Conservation (phyloP, 78 protist genomes). For the Guillardia theta region DNA sequence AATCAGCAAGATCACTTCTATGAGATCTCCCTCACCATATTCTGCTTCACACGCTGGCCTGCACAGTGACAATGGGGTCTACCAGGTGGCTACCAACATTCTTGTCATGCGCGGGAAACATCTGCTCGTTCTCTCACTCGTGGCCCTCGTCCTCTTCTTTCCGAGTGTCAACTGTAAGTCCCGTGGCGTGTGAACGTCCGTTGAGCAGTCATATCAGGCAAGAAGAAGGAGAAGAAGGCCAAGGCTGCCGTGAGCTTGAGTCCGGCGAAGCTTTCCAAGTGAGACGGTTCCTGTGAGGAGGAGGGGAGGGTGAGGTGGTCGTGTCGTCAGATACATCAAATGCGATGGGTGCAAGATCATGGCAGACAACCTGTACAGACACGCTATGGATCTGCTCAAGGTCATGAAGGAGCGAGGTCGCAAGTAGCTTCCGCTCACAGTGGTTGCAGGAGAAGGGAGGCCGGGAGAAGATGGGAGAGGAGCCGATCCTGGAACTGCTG, state of each 20-base stretch:
- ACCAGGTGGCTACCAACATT: no score
- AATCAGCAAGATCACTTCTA: no score
- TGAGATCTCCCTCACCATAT: no score
- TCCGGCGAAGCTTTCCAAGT: neutral
- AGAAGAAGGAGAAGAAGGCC: neutral
- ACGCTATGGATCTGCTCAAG: neutral
- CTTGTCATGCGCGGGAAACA: no score
- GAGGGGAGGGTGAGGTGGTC: neutral
- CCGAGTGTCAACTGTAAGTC: no score
- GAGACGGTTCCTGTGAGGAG: neutral
- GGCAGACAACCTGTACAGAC: neutral
- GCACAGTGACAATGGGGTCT: no score
- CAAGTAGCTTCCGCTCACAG: no score
- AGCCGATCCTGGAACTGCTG: constrained; percentile 14
- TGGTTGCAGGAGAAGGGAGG: neutral
- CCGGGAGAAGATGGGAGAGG: constrained; percentile 33
- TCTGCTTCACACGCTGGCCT: no score
- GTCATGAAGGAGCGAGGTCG: neutral
- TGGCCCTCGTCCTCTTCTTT: no score
- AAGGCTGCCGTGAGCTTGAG: neutral
- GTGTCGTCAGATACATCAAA: neutral
- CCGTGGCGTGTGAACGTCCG: no score
- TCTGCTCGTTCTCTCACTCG: no score
- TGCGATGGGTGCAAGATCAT: neutral
- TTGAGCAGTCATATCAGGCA: no score